A percentile compares a stretch with the other conserved stretches of the same genome.
These are phyloP conservation scores for Pyropia haitanensis DNA, from an alignment of 23 red algal genomes.

Conservation along the genomic window DNA sequence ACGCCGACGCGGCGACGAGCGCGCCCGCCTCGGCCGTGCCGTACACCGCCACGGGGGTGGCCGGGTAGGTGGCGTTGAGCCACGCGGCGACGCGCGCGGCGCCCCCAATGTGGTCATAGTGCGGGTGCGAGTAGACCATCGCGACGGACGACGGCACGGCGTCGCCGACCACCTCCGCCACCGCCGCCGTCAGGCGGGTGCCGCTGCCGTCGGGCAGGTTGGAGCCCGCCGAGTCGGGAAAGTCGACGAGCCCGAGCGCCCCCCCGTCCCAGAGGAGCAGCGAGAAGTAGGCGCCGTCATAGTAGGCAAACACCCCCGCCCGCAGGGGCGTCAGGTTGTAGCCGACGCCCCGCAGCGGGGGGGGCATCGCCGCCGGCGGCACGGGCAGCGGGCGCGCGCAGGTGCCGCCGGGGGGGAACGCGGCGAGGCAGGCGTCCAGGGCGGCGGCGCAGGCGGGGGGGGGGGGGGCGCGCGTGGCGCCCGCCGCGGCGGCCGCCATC, in stretches of 20 bases:
- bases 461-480: no score
- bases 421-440: no score
- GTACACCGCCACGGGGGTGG: background rate
- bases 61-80: constrained; percentile 7
- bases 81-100: constrained; percentile 2
- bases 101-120: constrained; percentile 30
- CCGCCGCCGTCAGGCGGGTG: background rate
- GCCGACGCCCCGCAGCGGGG: background rate
- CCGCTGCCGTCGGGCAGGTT: constrained; percentile 3
- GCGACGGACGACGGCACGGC: background rate
- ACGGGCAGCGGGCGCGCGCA: no score
- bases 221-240: constrained; percentile 12
- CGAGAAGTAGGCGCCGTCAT: constrained; percentile 24
- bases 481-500: no score
- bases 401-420: no score
- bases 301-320: constrained; percentile 21
- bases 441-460: no score
- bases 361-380: no score
- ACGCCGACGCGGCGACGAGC: background rate
- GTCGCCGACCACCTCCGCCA: constrained; percentile 2
- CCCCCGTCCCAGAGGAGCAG: constrained; percentile 8
- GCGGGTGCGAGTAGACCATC: constrained; percentile 21
- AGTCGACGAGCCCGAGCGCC: constrained; percentile 18
- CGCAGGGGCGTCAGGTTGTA: constrained; percentile 24
- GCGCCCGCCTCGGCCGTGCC: background rate